Conservation (phyloP, 2,329 filamentous ascomycete species). For the Arthrobotrys conoides region DNA sequence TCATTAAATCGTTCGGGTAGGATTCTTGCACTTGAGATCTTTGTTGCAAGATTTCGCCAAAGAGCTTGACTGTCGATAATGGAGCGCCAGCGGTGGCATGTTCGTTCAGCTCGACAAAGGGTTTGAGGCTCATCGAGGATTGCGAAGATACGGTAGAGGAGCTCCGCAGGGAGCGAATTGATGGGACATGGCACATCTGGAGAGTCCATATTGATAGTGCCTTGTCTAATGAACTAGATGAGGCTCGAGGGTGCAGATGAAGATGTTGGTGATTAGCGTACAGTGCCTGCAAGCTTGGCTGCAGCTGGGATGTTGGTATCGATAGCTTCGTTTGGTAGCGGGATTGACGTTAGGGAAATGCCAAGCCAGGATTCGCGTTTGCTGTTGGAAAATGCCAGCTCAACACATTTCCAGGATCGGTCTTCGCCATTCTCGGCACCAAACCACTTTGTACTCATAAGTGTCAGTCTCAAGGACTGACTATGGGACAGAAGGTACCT, state of each 20-base stretch:
- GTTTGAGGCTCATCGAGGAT: constrained; percentile 43
- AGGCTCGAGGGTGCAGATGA: background rate
- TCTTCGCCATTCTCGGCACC: no score
- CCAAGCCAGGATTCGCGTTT: background rate
- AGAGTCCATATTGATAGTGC: background rate
- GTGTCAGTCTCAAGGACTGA: no score
- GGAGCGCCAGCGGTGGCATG: constrained; percentile 50
- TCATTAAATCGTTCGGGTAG: constrained; percentile 48
- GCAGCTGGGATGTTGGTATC: constrained; percentile 11
- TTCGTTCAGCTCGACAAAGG: constrained; percentile 52
- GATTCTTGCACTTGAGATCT: constrained; percentile 43
- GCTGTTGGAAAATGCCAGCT: constrained; percentile 2
- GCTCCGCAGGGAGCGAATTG: constrained; percentile 42
- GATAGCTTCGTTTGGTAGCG: constrained; percentile 1
- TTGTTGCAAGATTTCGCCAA: constrained; percentile 50
- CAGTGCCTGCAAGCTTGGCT: background rate
- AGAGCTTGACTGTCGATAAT: constrained; percentile 50
- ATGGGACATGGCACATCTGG: constrained; percentile 6
- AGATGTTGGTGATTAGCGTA: background rate
- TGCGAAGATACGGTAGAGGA: constrained; percentile 49
- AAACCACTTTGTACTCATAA: no score
- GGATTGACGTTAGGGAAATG: background rate
- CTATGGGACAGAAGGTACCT: no score
- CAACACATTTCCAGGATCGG: background rate
- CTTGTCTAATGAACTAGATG: background rate